phyloP scores from a whole-genome alignment of 2,329 filamentous ascomycete genomes.

The Xylariales sp. region DNA sequence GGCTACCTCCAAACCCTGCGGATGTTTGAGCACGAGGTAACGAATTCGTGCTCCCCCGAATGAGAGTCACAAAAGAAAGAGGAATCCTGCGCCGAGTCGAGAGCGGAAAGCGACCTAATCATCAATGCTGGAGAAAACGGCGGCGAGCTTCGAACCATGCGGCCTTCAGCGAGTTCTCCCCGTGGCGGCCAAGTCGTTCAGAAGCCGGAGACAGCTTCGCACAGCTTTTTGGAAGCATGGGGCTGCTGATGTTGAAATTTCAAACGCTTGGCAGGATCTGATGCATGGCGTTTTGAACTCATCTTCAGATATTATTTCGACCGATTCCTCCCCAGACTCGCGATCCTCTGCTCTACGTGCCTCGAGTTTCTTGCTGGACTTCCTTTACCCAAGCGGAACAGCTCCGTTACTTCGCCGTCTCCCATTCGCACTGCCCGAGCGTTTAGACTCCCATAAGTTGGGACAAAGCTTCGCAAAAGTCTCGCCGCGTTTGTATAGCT shows the following conservation, averaged over 20 bases:
- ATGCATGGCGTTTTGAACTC: conserved; percentile 25
- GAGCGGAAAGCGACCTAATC: no score
- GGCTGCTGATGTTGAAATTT: conserved; percentile 43
- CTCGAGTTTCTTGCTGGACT: conserved; percentile 50
- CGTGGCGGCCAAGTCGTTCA: conserved; percentile 28
- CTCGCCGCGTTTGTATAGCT: conserved; percentile 18
- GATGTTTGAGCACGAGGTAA: no score
- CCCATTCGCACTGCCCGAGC: conserved; percentile 14
- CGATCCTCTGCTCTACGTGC: conserved; percentile 30
- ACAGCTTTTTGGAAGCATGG: conserved; percentile 53
- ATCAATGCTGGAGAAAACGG: conserved; percentile 56
- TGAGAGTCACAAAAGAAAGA: no score
- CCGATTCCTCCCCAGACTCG: conserved; percentile 15
- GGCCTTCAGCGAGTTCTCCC: conserved; percentile 48
- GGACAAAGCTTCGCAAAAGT: conserved; percentile 14
- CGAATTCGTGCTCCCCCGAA: no score
- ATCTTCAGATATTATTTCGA: conserved; percentile 15
- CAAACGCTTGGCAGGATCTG: conserved; percentile 35
- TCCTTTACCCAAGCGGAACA: conserved; percentile 47
- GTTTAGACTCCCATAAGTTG: conserved; percentile 21
- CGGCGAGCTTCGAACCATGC: conserved; percentile 51
- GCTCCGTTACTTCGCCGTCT: conserved; percentile 35
- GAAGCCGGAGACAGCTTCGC: conserved; percentile 39
- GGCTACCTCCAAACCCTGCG: no score
- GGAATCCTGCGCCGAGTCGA: no score